These are phyloP conservation scores for Voacanga thouarsii DNA, from an alignment of 257 asterid species.

Conservation along the genomic window DNA sequence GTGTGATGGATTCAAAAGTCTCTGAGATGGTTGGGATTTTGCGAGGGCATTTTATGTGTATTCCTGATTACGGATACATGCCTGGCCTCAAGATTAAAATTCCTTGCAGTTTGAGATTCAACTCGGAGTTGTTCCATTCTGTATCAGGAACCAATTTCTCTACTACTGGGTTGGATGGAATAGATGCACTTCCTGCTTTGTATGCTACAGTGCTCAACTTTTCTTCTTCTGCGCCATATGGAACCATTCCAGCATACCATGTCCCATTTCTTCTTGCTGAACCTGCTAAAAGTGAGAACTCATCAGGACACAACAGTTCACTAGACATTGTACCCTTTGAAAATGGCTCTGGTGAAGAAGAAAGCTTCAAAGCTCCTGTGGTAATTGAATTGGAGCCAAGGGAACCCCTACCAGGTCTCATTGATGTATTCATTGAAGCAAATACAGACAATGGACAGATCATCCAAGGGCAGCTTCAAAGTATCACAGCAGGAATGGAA, in stretches of 20 bases:
- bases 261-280: conserved; percentile 79
- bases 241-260: conserved; percentile 60
- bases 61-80: conserved; percentile 80
- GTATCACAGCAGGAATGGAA: conserved; percentile 81
- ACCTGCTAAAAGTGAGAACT: conserved; percentile 35
- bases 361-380: conserved; percentile 53
- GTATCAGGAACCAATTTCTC: conserved; percentile 32
- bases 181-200: conserved; percentile 73
- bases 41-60: conserved; percentile 69
- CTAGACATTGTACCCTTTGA: conserved; percentile 69
- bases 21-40: conserved; percentile 60
- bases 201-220: conserved; percentile 76
- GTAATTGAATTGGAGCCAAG: conserved; percentile 81
- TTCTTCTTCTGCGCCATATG: conserved; percentile 77
- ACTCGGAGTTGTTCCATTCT: conserved; percentile 55
- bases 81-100: conserved; percentile 75
- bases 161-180: conserved; percentile 32
- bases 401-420: conserved; percentile 84
- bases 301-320: conserved; percentile 44
- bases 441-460: conserved; percentile 76
- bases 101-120: conserved; percentile 61
- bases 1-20: conserved; percentile 86
- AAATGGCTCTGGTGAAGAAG: conserved; percentile 49
- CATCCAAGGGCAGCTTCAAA: conserved; percentile 68
- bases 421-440: conserved; percentile 68